phyloP scores from a whole-genome alignment of 805 yeast species.

The Priceomyces fermenticarens region DNA sequence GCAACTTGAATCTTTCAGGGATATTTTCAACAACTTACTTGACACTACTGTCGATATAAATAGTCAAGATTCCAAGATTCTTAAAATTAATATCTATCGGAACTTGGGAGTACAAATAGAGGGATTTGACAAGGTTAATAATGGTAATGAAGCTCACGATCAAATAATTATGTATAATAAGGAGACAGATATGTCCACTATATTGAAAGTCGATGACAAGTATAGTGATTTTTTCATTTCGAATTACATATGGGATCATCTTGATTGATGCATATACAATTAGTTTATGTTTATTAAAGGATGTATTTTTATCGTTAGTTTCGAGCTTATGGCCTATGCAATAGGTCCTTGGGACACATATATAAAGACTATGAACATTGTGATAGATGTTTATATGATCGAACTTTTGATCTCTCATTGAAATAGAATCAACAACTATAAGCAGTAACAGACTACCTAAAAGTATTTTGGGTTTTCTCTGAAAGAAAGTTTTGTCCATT shows the following conservation, averaged over 20 bases:
- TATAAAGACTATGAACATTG: too few relatives aligned
- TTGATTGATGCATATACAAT: constrained; percentile 5
- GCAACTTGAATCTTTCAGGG: constrained; percentile 35
- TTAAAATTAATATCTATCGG: constrained; percentile 59
- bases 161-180: constrained; percentile 51
- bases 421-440: too few relatives aligned
- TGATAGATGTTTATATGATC: too few relatives aligned
- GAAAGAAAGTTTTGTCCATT: constrained; percentile 84
- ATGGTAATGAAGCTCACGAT: constrained; percentile 20
- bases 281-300: too few relatives aligned
- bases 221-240: constrained; percentile 68
- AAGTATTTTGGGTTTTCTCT: constrained; percentile 76
- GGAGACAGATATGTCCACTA: constrained; percentile 42
- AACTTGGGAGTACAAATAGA: constrained; percentile 57
- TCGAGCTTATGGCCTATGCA: too few relatives aligned
- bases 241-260: constrained; percentile 74
- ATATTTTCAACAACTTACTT: constrained; percentile 24
- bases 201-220: constrained; percentile 50
- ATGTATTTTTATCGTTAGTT: too few relatives aligned
- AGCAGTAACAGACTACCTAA: constrained; percentile 22
- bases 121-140: constrained; percentile 11
- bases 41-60: constrained; percentile 25
- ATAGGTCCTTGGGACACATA: too few relatives aligned
- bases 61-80: constrained; percentile 41
- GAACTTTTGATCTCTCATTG: too few relatives aligned